phyloP scores from a whole-genome alignment of 208 protist species.

The Wallacemonas sp. region DNA sequence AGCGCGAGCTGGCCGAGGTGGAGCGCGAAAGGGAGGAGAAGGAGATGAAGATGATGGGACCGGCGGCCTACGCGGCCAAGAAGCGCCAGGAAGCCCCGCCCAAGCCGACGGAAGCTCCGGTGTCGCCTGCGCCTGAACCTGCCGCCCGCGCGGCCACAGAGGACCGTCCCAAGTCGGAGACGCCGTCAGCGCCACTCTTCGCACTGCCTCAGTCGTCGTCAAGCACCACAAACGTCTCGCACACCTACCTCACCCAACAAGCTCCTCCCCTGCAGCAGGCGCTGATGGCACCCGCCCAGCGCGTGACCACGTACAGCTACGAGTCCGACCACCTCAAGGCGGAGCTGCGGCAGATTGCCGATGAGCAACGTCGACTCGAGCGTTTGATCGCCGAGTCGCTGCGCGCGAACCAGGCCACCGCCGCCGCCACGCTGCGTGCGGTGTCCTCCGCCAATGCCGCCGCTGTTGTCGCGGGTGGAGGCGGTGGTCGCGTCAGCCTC shows the following conservation, averaged over 20 bases:
- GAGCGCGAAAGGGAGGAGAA: constrained; percentile 46
- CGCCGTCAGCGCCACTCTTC: not conserved
- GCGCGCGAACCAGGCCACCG: constrained; percentile 7
- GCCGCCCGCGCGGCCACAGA: no score
- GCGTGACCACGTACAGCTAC: constrained; percentile 16
- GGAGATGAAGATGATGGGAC: constrained; percentile 41
- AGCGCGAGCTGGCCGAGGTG: constrained; percentile 51
- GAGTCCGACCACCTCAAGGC: constrained; percentile 18
- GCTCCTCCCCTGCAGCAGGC: not conserved
- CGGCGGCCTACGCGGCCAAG: constrained; percentile 21
- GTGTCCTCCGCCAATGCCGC: not conserved
- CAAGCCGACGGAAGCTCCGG: not conserved
- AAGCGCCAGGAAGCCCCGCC: not conserved
- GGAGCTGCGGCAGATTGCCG: constrained; percentile 22
- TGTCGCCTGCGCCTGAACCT: not conserved
- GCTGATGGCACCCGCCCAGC: not conserved
- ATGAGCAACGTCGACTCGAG: constrained; percentile 19
- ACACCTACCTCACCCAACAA: not conserved
- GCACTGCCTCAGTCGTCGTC: not conserved
- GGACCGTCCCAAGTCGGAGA: no score
- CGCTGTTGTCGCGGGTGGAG: no score
- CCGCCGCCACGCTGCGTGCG: constrained; percentile 1
- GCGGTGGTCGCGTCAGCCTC: no score
- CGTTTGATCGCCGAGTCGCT: constrained; percentile 4
- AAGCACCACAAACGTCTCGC: not conserved